Evolutionary conservation across 257 asterid species (phyloP), one percentile per base, ranked within the genome.

Genomic region (Prunella vulgaris): DNA sequence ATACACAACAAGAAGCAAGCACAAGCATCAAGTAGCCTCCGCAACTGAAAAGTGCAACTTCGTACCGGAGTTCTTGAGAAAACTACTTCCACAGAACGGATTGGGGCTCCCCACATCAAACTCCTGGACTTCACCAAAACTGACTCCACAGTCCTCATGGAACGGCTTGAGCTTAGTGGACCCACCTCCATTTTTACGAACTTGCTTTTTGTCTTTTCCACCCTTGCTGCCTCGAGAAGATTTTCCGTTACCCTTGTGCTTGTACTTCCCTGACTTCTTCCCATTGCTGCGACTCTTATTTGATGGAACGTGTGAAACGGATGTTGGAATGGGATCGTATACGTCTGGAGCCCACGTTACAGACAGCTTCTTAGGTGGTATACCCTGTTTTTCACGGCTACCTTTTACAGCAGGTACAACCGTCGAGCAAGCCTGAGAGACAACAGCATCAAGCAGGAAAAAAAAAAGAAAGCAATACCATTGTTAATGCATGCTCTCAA

Each of bases 331-430:
- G 40, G 99, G 99, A 77, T 94, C 99, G 13, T 94, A 91, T 74
- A 94, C 99, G 56, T 89, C 97, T 0, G 96, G 89, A 10, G 96
- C 95, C 99, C 99, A 91, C 32, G 82, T 79, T 37, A 94, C 97
- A 0, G 87, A 62, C 58, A 84, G 84, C 77, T 80, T 86, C 80
- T 76, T 80, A 5, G 87, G 85, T 32, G 84, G 78, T 15, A 60
- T 73, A 13, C 95, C 95, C 51, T 78, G 92, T 75, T 84, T 94
- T 78, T 84, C 97, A 33, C 97, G 96, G 86, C 95, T 86, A 61
- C 99, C 99, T 86, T 91, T 94, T 81, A 94, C 58, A 77, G 99
- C 99, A 80, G 99, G 83, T 67, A 89, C 78, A 72, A 80, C 88
- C 92, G 81, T 85, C 72, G 12, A 33, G 59, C 84, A 72, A 54